Conservation (phyloP, 2,329 filamentous ascomycete genomes). For the Exophiala aquamarina region DNA sequence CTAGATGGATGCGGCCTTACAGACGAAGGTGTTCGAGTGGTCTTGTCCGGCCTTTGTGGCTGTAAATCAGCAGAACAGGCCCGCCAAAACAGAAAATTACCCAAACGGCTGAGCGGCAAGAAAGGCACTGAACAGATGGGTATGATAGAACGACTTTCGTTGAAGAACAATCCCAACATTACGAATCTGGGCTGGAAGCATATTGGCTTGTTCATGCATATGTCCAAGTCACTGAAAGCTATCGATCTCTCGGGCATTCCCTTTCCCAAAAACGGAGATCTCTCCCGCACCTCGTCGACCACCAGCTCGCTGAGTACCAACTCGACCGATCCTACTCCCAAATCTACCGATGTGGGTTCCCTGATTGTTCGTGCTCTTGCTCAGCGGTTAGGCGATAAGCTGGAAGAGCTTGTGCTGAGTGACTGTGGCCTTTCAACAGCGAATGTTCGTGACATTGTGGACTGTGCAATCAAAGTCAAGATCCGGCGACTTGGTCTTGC, state of each 20-base stretch:
- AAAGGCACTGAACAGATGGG: slow-evolving; percentile 49
- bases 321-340: slow-evolving; percentile 20
- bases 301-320: slow-evolving; percentile 13
- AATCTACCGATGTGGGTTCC: slow-evolving; percentile 55
- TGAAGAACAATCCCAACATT: slow-evolving; percentile 87
- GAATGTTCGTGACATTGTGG: slow-evolving; percentile 74
- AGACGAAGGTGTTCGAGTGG: slow-evolving; percentile 82
- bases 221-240: slow-evolving; percentile 81
- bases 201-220: slow-evolving; percentile 83
- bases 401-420: slow-evolving; percentile 81
- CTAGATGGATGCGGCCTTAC: slow-evolving; percentile 84
- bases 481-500: slow-evolving; percentile 78
- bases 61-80: slow-evolving; percentile 66
- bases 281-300: slow-evolving; percentile 20
- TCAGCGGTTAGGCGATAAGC: slow-evolving; percentile 70
- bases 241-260: slow-evolving; percentile 83
- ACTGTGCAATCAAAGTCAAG: slow-evolving; percentile 76
- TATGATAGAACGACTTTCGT: slow-evolving; percentile 78
- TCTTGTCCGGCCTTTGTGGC: slow-evolving; percentile 81
- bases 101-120: slow-evolving; percentile 37
- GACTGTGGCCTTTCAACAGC: slow-evolving; percentile 72
- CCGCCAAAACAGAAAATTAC: slow-evolving; percentile 48
- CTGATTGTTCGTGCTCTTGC: slow-evolving; percentile 74
- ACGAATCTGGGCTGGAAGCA: slow-evolving; percentile 87
- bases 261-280: slow-evolving; percentile 55